phyloP scores from a whole-genome alignment of 192 early-diverging fungal genomes.

The Coemansia sp. region DNA sequence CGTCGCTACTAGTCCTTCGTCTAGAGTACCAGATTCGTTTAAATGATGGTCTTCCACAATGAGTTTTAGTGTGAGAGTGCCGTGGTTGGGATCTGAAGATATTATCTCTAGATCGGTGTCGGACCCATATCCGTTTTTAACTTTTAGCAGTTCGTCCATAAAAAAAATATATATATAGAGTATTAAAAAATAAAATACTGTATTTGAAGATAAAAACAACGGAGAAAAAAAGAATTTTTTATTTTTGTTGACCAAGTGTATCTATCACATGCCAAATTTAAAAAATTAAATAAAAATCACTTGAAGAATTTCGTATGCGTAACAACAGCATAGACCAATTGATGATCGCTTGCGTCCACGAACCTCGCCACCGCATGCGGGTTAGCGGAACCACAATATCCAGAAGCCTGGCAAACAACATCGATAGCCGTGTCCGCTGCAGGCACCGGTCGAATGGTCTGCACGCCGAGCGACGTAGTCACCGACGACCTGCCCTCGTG shows the following conservation, averaged over 20 bases:
- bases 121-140: constrained; percentile 13
- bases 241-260: neutral
- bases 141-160: constrained; percentile 9
- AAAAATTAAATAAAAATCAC: neutral
- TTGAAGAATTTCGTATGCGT: constrained; percentile 47
- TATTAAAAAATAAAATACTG: constrained; percentile 8
- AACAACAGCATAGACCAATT: constrained; percentile 20
- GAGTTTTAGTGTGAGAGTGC: constrained; percentile 16
- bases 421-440: constrained; percentile 6
- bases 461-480: constrained; percentile 43
- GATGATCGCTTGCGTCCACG: constrained; percentile 15
- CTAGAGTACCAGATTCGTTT: constrained; percentile 23
- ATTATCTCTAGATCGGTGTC: constrained; percentile 10
- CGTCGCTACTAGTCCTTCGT: constrained; percentile 42
- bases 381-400: neutral
- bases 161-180: neutral
- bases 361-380: constrained; percentile 35
- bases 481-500: constrained; percentile 26
- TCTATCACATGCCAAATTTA: neutral
- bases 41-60: constrained; percentile 22
- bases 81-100: constrained; percentile 7
- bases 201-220: too few species aligned
- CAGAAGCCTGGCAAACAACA: constrained; percentile 20
- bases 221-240: neutral
- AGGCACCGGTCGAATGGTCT: constrained; percentile 17